Evolutionary conservation across 345 rosid genomes (phyloP).

Genomic region (Hibiscus trionum): DNA sequence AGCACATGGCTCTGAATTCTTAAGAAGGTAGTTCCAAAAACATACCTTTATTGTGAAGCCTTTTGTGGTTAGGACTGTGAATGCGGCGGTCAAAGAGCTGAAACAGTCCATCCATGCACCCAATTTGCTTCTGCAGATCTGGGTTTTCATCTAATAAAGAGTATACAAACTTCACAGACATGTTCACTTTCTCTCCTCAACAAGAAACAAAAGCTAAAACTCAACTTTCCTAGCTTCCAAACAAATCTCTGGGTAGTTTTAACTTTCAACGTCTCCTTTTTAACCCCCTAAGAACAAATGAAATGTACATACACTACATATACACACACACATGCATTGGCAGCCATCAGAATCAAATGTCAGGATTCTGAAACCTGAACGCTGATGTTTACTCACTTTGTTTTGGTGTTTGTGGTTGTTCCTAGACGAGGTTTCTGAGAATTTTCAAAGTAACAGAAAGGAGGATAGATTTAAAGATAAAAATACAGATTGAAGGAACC

Average conservation of each 20-base stretch:
- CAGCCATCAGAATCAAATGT: not conserved
- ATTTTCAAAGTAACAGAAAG: conserved; percentile 10
- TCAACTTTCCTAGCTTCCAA: not conserved
- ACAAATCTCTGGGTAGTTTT: no score
- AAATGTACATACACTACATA: not conserved
- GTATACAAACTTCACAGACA: conserved; percentile 63
- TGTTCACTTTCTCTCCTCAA: conserved; percentile 23
- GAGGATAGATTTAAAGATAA: conserved; percentile 1
- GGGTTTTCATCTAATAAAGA: conserved; percentile 65
- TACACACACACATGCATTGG: not conserved
- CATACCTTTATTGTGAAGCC: no score
- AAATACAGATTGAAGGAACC: conserved; percentile 15
- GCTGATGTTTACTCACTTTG: not conserved
- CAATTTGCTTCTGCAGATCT: conserved; percentile 65
- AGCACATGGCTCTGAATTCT: not conserved
- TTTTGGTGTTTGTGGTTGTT: not conserved
- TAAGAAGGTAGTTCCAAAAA: conserved; percentile 1
- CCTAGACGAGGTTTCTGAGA: not conserved
- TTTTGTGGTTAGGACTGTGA: conserved; percentile 28
- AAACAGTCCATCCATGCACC: conserved; percentile 83
- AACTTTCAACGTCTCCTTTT: not conserved
- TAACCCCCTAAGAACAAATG: not conserved
- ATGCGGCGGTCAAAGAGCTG: conserved; percentile 55
- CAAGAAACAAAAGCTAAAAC: not conserved
- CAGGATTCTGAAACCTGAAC: not conserved